phyloP scores from a whole-genome alignment of 208 protist species.

The Trypanosoma brucei region DNA sequence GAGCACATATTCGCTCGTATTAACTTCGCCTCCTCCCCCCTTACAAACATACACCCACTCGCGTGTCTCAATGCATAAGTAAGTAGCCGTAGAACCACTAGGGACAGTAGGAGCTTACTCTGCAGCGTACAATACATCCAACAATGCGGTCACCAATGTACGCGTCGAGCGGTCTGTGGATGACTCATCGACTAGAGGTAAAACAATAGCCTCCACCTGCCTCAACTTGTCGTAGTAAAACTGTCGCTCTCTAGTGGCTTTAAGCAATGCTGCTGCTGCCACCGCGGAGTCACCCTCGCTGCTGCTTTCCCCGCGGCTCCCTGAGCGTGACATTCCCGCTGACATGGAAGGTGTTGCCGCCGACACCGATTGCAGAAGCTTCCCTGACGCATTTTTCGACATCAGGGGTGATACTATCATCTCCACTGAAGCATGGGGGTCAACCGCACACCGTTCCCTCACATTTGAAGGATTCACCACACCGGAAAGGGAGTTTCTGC shows the following conservation, averaged over 20 bases:
- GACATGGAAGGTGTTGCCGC: conserved; percentile 6
- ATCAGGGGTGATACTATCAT: not conserved
- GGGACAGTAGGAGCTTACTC: conserved; percentile 10
- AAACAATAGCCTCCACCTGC: conserved; percentile 58
- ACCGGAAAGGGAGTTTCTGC: not conserved
- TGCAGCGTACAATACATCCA: conserved; percentile 45
- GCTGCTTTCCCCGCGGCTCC: not conserved
- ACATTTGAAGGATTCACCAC: not conserved
- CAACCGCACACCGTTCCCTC: not conserved
- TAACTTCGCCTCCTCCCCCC: no score
- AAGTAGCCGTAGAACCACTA: not conserved
- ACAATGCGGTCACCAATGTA: conserved; percentile 33
- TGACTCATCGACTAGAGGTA: conserved; percentile 20
- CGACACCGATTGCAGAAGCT: not conserved
- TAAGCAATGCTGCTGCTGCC: conserved; percentile 13
- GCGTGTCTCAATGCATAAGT: not conserved
- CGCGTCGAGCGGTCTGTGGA: conserved; percentile 21
- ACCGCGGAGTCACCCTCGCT: conserved; percentile 16
- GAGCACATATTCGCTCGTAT: no score
- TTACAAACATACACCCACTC: conserved; percentile 13
- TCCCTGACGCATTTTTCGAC: not conserved
- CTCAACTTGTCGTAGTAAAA: conserved; percentile 86
- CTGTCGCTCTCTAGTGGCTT: conserved; percentile 40
- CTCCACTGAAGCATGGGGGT: not conserved
- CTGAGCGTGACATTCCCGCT: conserved; percentile 1